Evolutionary conservation across 208 protist genomes (phyloP).

Genomic region (Wallacemonas sp.): DNA sequence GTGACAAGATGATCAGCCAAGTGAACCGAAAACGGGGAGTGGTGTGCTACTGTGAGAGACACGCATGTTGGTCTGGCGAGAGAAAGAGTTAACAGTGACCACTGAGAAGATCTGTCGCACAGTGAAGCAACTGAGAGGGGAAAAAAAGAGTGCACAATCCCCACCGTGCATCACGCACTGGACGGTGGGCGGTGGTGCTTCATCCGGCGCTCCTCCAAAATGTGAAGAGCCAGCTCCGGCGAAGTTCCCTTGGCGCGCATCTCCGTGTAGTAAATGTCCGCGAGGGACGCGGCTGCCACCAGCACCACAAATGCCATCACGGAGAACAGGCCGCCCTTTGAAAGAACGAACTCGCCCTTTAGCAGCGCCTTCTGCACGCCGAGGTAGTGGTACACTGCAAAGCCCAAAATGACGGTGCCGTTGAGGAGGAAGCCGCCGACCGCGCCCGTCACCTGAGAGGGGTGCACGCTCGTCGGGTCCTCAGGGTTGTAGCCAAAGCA

Average conservation of each 20-base stretch:
- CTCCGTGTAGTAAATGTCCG: conserved; percentile 16
- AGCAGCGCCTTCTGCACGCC: conserved; percentile 14
- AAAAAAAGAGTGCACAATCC: too few species aligned
- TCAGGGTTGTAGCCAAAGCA: conserved; percentile 25
- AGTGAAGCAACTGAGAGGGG: too few species aligned
- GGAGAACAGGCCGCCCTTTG: conserved; percentile 15
- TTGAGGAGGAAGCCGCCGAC: conserved; percentile 20
- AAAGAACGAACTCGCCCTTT: conserved; percentile 18
- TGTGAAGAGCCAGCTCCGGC: conserved; percentile 13
- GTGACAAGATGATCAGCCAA: too few species aligned
- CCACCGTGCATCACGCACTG: too few species aligned
- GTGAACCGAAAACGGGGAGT: too few species aligned
- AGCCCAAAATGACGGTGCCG: conserved; percentile 12
- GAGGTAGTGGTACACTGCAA: conserved; percentile 16
- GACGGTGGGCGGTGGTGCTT: background rate
- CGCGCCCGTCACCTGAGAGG: conserved; percentile 4
- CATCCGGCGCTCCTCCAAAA: conserved; percentile 12
- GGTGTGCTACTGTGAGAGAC: too few species aligned
- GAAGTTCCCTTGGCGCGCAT: conserved; percentile 2
- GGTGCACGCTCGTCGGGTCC: conserved; percentile 19
- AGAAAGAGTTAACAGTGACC: too few species aligned
- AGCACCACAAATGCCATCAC: conserved; percentile 1
- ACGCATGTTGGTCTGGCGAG: too few species aligned
- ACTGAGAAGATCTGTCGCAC: too few species aligned
- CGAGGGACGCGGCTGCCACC: conserved; percentile 1